phyloP scores from a whole-genome alignment of 1,139 yeast genomes.

The Debaryomyces singareniensis region DNA sequence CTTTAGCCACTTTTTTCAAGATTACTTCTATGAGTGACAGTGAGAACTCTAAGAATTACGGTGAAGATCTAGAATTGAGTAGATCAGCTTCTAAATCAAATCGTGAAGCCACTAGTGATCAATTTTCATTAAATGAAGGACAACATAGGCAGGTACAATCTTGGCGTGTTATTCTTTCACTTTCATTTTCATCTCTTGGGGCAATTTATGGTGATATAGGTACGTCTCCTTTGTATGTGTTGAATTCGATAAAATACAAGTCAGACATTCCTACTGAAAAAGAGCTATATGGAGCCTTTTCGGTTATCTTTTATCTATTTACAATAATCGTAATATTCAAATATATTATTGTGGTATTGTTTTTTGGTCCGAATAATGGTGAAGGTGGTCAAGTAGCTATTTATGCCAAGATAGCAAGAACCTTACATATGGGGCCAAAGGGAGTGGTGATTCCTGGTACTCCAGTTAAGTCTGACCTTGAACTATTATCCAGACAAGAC shows the following conservation, averaged over 20 bases:
- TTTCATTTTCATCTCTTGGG: no score
- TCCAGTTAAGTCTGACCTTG: slow-evolving; percentile 27
- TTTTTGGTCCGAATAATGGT: slow-evolving; percentile 48
- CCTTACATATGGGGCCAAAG: slow-evolving; percentile 37
- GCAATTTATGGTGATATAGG: no score
- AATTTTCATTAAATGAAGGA: no score
- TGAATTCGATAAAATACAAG: slow-evolving; percentile 37
- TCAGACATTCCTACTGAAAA: slow-evolving; percentile 22
- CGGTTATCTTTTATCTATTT: slow-evolving; percentile 50
- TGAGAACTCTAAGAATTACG: no score
- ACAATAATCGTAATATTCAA: slow-evolving; percentile 47
- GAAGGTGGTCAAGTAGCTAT: slow-evolving; percentile 62
- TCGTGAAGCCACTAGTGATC: no score
- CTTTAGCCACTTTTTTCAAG: no score
- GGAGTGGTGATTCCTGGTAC: slow-evolving; percentile 40
- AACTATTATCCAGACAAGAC: slow-evolving; percentile 35
- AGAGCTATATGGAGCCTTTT: slow-evolving; percentile 46
- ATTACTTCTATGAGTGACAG: no score
- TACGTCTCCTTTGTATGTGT: slow-evolving; percentile 52
- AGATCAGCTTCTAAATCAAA: no score
- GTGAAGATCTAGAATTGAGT: no score
- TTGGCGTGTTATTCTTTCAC: no score
- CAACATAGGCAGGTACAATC: no score
- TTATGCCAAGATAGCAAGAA: slow-evolving; percentile 49
- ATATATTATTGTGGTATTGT: slow-evolving; percentile 42